Conservation (phyloP, 2,329 filamentous ascomycete genomes). For the Aspergillus sp. region DNA sequence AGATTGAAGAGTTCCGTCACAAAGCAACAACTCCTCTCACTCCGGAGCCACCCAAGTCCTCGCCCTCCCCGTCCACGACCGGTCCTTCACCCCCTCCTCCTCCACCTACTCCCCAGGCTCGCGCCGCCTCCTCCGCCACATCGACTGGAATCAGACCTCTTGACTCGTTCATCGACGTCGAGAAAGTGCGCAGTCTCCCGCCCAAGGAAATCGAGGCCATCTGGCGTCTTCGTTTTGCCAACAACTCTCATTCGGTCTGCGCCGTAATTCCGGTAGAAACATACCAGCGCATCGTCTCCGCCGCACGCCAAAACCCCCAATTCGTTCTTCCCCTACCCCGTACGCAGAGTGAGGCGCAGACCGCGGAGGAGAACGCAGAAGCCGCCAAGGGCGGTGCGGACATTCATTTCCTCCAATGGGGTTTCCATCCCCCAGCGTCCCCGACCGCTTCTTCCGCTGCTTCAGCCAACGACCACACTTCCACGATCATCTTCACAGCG, state of each 20-base stretch:
- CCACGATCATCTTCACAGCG: slow-evolving; percentile 87
- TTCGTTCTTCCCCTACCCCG: slow-evolving; percentile 84
- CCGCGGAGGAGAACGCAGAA: slow-evolving; percentile 26
- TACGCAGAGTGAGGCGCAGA: slow-evolving; percentile 24
- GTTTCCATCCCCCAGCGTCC: slow-evolving; percentile 68
- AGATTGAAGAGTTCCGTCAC: slow-evolving; percentile 72
- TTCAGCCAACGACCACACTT: slow-evolving; percentile 58
- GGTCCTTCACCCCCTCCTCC: slow-evolving; percentile 34
- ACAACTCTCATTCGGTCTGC: slow-evolving; percentile 73
- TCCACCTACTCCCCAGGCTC: slow-evolving; percentile 36
- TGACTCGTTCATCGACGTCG: slow-evolving; percentile 72
- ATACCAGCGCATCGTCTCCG: slow-evolving; percentile 71
- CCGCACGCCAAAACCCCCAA: slow-evolving; percentile 74
- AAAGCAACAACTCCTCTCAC: slow-evolving; percentile 61
- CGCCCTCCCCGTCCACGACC: slow-evolving; percentile 38
- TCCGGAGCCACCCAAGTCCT: slow-evolving; percentile 42
- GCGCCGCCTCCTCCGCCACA: slow-evolving; percentile 50
- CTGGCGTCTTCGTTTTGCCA: slow-evolving; percentile 85
- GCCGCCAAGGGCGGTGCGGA: slow-evolving; percentile 65
- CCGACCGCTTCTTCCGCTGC: slow-evolving; percentile 21
- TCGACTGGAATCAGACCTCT: slow-evolving; percentile 64
- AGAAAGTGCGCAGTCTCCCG: slow-evolving; percentile 73
- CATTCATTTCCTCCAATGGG: slow-evolving; percentile 96
- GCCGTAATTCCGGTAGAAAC: slow-evolving; percentile 74
- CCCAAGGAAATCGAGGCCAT: slow-evolving; percentile 80